These are phyloP conservation scores for Aspergillus affinis DNA, from an alignment of 495 filamentous ascomycete species.

Conservation along the genomic window DNA sequence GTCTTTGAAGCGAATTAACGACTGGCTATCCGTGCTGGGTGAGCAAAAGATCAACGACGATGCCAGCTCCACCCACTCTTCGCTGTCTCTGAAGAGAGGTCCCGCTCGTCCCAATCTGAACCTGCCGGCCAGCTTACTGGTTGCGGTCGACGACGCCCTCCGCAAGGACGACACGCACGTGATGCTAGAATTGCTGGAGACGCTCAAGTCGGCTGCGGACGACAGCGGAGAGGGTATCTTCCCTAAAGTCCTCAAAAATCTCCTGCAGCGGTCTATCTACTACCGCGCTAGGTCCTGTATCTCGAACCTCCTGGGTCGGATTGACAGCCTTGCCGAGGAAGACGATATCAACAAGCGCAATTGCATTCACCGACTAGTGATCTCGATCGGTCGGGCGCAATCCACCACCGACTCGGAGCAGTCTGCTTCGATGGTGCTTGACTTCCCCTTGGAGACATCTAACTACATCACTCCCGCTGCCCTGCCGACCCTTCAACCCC, in stretches of 20 bases:
- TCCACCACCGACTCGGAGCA: constrained; percentile 52
- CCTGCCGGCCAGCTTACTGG: constrained; percentile 62
- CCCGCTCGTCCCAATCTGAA: constrained; percentile 70
- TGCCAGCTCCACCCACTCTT: constrained; percentile 66
- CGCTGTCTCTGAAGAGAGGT: constrained; percentile 67
- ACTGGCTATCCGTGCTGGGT: constrained; percentile 80
- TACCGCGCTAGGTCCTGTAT: constrained; percentile 68
- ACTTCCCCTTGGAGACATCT: constrained; percentile 51
- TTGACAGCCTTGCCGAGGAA: constrained; percentile 74
- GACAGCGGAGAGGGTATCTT: constrained; percentile 47
- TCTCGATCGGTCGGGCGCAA: constrained; percentile 81
- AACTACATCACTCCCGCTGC: constrained; percentile 78
- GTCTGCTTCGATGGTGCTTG: constrained; percentile 42
- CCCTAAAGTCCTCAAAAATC: constrained; percentile 67
- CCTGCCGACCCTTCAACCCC: constrained; percentile 60
- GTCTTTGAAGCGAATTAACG: constrained; percentile 77
- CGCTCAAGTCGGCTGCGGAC: constrained; percentile 52
- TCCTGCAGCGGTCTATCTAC: constrained; percentile 82
- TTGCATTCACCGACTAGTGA: constrained; percentile 87
- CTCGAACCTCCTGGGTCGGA: constrained; percentile 60
- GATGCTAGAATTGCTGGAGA: constrained; percentile 58
- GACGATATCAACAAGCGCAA: constrained; percentile 94
- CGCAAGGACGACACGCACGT: constrained; percentile 66
- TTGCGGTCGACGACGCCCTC: constrained; percentile 75
- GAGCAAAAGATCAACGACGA: constrained; percentile 72